Percentiles rank a stretch among this genome's conserved stretches.
phyloP scores from a whole-genome alignment of 129 eudicot genomes.

The Ambrosia artemisiifolia region DNA sequence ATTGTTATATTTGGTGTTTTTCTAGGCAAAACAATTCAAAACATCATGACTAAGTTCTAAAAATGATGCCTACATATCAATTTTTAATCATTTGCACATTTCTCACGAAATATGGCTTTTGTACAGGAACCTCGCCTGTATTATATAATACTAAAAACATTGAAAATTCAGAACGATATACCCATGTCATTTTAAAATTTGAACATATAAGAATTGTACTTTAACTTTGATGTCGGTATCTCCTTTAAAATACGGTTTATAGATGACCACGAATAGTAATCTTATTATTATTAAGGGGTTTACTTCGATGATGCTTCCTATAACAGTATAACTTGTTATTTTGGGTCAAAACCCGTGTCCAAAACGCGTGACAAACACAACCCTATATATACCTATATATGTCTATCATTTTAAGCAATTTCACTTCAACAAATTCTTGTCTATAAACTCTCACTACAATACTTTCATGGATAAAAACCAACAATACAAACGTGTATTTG shows the following conservation, averaged over 20 bases:
- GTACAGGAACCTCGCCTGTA: too few relatives aligned
- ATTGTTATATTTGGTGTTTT: too few relatives aligned
- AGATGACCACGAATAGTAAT: not conserved
- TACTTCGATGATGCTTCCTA: conserved; percentile 27
- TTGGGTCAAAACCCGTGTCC: conserved; percentile 23
- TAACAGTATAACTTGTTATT: not conserved
- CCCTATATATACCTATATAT: not conserved
- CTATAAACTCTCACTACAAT: not conserved
- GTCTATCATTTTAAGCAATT: not conserved
- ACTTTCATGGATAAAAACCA: conserved; percentile 28
- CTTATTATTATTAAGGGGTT: not conserved
- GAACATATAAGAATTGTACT: not conserved
- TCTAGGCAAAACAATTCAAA: too few relatives aligned
- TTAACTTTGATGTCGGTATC: conserved; percentile 10
- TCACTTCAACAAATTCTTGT: not conserved
- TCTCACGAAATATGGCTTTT: too few relatives aligned
- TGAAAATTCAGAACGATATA: not conserved
- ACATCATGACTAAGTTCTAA: too few relatives aligned
- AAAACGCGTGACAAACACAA: conserved; percentile 8
- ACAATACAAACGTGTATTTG: conserved; percentile 54
- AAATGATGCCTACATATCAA: too few relatives aligned
- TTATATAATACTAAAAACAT: not conserved
- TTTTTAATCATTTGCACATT: too few relatives aligned
- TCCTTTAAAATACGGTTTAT: not conserved
- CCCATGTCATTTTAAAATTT: not conserved